Evolutionary conservation across 2,329 filamentous ascomycete genomes (phyloP).

Genomic region (Colletotrichum acutatum): DNA sequence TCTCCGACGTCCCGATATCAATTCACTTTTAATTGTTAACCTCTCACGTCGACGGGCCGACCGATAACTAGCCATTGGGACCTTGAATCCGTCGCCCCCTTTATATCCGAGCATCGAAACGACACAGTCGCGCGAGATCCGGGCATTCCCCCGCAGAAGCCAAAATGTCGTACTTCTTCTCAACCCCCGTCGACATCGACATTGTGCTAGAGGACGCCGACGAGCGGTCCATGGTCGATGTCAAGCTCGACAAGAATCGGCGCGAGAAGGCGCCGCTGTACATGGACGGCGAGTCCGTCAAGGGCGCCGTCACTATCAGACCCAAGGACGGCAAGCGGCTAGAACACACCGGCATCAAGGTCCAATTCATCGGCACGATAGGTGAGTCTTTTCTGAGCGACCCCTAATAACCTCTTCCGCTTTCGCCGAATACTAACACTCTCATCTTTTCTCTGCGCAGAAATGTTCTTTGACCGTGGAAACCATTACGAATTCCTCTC

Average conservation of each 20-base stretch:
- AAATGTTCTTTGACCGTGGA: conserved; percentile 99
- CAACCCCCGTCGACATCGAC: conserved; percentile 98
- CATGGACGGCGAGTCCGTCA: conserved; percentile 98
- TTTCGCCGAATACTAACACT: no score
- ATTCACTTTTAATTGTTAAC: neutral
- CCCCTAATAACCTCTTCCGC: no score
- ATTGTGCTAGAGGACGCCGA: conserved; percentile 96
- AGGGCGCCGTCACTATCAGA: conserved; percentile 92
- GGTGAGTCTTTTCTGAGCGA: conserved; percentile 60
- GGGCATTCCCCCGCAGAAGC: conserved; percentile 25
- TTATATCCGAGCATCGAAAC: conserved; percentile 11
- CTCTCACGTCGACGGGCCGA: neutral
- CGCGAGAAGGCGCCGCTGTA: conserved; percentile 97
- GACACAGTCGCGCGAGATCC: conserved; percentile 7
- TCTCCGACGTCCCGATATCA: neutral
- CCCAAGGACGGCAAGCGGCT: conserved; percentile 98
- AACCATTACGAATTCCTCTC: conserved; percentile 99
- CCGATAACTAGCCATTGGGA: neutral
- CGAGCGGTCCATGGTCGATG: conserved; percentile 93
- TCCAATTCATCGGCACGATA: conserved; percentile 99
- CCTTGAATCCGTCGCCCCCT: neutral
- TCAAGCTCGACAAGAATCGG: conserved; percentile 98
- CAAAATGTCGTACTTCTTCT: conserved; percentile 96
- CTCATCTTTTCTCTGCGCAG: conserved; percentile 54
- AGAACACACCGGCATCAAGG: conserved; percentile 99